Conservation (phyloP, 805 yeast genomes). For the Starmerella stellata region DNA sequence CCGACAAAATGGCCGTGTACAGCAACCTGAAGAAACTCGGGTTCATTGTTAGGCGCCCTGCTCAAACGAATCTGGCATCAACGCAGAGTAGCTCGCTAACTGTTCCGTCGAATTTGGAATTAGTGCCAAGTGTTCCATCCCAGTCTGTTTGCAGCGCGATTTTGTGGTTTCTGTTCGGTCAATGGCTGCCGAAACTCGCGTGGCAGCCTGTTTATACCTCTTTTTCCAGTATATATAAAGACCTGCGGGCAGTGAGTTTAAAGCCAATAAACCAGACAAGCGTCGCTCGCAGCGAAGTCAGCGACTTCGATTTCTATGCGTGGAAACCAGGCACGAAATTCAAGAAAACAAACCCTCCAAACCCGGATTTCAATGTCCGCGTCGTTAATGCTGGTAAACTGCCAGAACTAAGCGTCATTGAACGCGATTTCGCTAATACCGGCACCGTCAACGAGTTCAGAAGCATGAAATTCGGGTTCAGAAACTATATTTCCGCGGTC, state of each 20-base stretch:
- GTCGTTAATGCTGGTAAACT: conserved; percentile 31
- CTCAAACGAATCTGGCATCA: neutral
- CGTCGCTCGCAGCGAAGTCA: neutral
- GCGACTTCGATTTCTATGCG: conserved; percentile 36
- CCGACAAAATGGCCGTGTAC: conserved; percentile 34
- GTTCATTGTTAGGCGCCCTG: conserved; percentile 34
- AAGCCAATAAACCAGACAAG: neutral
- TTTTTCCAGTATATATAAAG: conserved; percentile 11
- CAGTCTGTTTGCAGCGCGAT: neutral
- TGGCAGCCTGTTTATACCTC: conserved; percentile 14
- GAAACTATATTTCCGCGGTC: conserved; percentile 43
- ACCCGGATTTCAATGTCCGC: conserved; percentile 60
- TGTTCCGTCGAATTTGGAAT: neutral
- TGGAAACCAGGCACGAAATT: conserved; percentile 67
- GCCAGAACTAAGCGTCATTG: conserved; percentile 24
- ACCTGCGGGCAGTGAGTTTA: conserved; percentile 6
- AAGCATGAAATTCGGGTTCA: conserved; percentile 35
- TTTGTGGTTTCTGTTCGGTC: conserved; percentile 5
- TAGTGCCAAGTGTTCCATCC: neutral
- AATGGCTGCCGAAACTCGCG: conserved; percentile 7
- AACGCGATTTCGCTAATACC: conserved; percentile 19
- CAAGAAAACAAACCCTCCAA: conserved; percentile 44
- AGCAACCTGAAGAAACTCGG: conserved; percentile 63
- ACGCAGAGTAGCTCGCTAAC: too few relatives aligned
- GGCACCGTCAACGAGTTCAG: conserved; percentile 15